Evolutionary conservation across 2,329 filamentous ascomycete species (phyloP).

Genomic region (Alternaria novae-zelandiae): DNA sequence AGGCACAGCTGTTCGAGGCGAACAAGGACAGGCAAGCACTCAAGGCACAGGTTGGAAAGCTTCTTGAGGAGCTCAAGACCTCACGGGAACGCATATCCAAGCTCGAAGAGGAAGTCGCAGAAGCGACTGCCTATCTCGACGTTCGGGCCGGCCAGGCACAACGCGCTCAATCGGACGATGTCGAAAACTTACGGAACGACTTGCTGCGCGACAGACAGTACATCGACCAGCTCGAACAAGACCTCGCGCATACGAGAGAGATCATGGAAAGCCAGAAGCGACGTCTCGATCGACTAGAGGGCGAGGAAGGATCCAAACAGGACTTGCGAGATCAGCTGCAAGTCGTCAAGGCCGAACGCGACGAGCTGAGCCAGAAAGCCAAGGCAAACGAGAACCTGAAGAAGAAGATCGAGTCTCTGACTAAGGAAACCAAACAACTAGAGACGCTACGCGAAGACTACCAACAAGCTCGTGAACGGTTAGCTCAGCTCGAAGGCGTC

Average conservation of each 20-base stretch:
- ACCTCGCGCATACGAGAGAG: slow-evolving; percentile 53
- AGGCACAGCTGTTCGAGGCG: slow-evolving; percentile 57
- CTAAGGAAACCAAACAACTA: slow-evolving; percentile 55
- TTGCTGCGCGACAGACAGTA: slow-evolving; percentile 56
- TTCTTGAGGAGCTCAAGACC: slow-evolving; percentile 52
- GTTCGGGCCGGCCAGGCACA: slow-evolving; percentile 47
- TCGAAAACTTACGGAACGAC: slow-evolving; percentile 53
- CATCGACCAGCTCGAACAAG: slow-evolving; percentile 57
- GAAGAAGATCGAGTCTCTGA: slow-evolving; percentile 60
- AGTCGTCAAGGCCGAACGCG: slow-evolving; percentile 55
- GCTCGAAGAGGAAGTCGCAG: slow-evolving; percentile 57
- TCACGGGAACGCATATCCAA: slow-evolving; percentile 51
- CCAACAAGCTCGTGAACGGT: slow-evolving; percentile 51
- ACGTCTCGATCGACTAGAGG: slow-evolving; percentile 53
- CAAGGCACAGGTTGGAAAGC: slow-evolving; percentile 48
- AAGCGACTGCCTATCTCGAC: slow-evolving; percentile 55
- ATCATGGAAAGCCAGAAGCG: slow-evolving; percentile 55
- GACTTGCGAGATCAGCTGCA: slow-evolving; percentile 60
- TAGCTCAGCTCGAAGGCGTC: slow-evolving; percentile 54
- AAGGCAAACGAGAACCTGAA: slow-evolving; percentile 61
- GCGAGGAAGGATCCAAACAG: slow-evolving; percentile 53
- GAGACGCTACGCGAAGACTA: slow-evolving; percentile 54
- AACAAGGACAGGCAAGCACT: slow-evolving; percentile 55
- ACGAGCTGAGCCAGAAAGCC: slow-evolving; percentile 56
- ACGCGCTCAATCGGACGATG: slow-evolving; percentile 49